Evolutionary conservation across 371 early-diverging fungal genomes (phyloP).

Genomic region (Syncephalastrum monosporum): DNA sequence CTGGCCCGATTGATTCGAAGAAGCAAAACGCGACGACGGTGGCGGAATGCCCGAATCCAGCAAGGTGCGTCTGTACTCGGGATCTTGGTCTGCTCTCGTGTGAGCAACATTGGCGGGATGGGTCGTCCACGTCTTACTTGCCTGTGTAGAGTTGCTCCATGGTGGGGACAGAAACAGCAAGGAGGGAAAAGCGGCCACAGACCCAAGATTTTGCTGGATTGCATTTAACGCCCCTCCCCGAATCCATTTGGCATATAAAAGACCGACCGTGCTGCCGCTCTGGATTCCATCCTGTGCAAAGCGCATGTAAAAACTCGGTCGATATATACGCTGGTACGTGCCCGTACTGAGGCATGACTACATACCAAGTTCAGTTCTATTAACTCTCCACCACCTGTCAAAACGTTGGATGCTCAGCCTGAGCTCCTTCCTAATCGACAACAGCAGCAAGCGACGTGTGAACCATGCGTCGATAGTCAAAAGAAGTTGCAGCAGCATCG

Average conservation of each 20-base stretch:
- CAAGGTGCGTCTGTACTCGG: conserved; percentile 57
- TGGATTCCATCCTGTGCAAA: no score
- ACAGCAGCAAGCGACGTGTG: neutral
- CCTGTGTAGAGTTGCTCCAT: conserved; percentile 18
- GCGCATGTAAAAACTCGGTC: no score
- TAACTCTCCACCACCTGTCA: no score
- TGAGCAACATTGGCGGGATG: neutral
- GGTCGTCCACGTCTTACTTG: neutral
- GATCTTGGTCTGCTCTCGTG: conserved; percentile 46
- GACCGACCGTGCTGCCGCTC: no score
- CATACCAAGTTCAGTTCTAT: no score
- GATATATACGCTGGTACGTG: no score
- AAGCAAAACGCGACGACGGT: conserved; percentile 45
- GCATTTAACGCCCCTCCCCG: no score
- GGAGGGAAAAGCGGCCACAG: no score
- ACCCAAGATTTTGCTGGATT: no score
- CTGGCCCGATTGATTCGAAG: conserved; percentile 23
- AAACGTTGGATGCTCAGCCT: conserved; percentile 2
- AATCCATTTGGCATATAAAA: no score
- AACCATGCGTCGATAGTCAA: neutral
- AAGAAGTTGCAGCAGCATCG: neutral
- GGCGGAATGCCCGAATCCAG: conserved; percentile 60
- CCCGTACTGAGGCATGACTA: no score
- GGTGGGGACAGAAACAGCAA: no score
- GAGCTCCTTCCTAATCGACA: conserved; percentile 2